A percentile compares a stretch with the other conserved stretches of the same genome.
phyloP scores from a whole-genome alignment of 1,139 yeast genomes.

The Lodderomyces beijingensis region DNA sequence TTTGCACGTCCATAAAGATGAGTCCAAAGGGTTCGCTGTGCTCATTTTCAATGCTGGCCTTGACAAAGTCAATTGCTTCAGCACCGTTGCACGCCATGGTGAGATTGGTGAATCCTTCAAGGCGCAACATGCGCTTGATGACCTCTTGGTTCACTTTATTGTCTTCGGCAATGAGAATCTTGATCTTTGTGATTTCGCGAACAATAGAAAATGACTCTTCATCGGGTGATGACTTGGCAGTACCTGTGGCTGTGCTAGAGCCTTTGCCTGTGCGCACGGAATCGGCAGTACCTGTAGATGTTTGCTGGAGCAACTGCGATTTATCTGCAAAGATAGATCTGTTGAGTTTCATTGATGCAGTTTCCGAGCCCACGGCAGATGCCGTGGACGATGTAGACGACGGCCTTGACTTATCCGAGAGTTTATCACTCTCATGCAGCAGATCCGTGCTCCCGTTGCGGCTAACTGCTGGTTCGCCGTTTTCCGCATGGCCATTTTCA shows the following conservation, averaged over 20 bases:
- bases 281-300: constrained; percentile 7
- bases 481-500: constrained; percentile 4
- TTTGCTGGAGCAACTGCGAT: constrained; percentile 3
- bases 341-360: neutral
- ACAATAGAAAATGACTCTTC: constrained; percentile 27
- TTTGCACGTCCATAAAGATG: constrained; percentile 93
- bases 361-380: neutral
- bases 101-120: constrained; percentile 71
- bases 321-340: constrained; percentile 1
- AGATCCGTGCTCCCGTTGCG: neutral
- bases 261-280: neutral
- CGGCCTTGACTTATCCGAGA: neutral
- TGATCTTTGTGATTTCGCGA: constrained; percentile 34
- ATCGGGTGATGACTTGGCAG: constrained; percentile 39
- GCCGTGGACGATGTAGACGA: neutral
- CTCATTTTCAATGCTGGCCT: constrained; percentile 19
- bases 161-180: constrained; percentile 90
- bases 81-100: constrained; percentile 84
- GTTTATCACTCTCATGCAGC: neutral
- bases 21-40: constrained; percentile 51
- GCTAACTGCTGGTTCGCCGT: neutral
- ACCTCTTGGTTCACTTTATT: constrained; percentile 90
- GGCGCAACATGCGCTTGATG: constrained; percentile 72
- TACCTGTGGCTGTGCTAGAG: constrained; percentile 4
- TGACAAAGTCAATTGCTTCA: constrained; percentile 69